Conservation (phyloP, 73 alveolate species). For the Stentor roeselii region DNA sequence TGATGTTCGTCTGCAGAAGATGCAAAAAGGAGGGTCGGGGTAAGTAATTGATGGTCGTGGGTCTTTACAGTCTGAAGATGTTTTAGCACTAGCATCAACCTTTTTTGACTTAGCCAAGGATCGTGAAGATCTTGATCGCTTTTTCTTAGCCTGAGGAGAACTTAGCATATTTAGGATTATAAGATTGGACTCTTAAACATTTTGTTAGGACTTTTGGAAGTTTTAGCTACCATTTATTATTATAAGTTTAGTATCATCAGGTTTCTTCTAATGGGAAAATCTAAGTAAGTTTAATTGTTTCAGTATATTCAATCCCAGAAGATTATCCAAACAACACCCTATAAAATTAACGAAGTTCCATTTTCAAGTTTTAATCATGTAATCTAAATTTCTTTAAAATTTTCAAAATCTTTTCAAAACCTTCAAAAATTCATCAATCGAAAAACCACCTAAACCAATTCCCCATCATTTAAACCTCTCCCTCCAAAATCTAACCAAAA, state of each 20-base stretch:
- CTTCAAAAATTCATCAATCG: neutral
- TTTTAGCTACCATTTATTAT: neutral
- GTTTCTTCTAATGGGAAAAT: neutral
- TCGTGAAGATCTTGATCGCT: neutral
- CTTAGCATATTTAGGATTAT: neutral
- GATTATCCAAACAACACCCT: neutral
- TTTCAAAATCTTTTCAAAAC: neutral
- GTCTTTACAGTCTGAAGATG: neutral
- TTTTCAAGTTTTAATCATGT: too few species aligned
- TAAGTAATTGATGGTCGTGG: neutral
- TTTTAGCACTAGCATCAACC: neutral
- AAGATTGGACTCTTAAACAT: neutral
- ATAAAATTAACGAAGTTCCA: neutral
- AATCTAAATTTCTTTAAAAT: too few species aligned
- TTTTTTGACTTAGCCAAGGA: neutral
- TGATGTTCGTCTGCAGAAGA: neutral
- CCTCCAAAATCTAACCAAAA: too few species aligned
- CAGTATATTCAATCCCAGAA: neutral
- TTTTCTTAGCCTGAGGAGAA: neutral
- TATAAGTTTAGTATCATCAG: neutral
- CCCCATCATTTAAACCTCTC: too few species aligned
- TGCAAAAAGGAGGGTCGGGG: conserved; percentile 7
- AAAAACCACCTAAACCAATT: too few species aligned
- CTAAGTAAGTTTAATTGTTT: too few species aligned
- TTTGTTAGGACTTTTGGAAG: neutral